phyloP scores from a whole-genome alignment of 805 yeast species.

The Tanozyma kutaoensis region DNA sequence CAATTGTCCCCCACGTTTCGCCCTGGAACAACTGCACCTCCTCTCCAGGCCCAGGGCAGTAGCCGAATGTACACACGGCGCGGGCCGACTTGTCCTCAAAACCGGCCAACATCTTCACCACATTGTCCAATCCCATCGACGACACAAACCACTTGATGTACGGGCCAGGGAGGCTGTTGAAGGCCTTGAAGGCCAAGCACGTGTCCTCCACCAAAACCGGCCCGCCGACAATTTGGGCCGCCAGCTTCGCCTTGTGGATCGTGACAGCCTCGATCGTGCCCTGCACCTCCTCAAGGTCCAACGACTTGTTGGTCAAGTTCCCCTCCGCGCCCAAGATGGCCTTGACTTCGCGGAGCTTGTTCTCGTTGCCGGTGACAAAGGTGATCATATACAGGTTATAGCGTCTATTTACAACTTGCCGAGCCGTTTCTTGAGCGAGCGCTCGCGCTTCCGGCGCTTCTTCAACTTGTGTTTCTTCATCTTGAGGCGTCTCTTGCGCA shows the following conservation, averaged over 20 bases:
- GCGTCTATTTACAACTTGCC: conserved; percentile 35
- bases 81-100: conserved; percentile 77
- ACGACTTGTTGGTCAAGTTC: conserved; percentile 40
- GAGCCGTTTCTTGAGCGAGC: conserved; percentile 64
- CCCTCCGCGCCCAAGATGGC: conserved; percentile 42
- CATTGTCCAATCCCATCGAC: conserved; percentile 60
- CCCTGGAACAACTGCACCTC: conserved; percentile 80
- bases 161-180: conserved; percentile 85
- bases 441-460: conserved; percentile 91
- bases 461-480: conserved; percentile 97
- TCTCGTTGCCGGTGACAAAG: conserved; percentile 80
- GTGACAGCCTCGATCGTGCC: conserved; percentile 80
- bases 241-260: conserved; percentile 62
- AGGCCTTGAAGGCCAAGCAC: conserved; percentile 71
- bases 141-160: conserved; percentile 85
- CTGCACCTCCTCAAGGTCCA: conserved; percentile 87
- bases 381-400: conserved; percentile 30
- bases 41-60: conserved; percentile 66
- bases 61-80: conserved; percentile 89
- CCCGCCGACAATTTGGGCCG: conserved; percentile 49
- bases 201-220: conserved; percentile 96
- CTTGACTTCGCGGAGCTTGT: conserved; percentile 77
- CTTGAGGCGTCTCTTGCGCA: conserved; percentile 79
- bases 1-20: conserved; percentile 67
- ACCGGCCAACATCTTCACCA: conserved; percentile 65